Evolutionary conservation across 1,284 basidiomycete species (phyloP), one percentile per base, ranked within the genome.

Genomic region (Cutaneotrichosporon cutaneum): DNA sequence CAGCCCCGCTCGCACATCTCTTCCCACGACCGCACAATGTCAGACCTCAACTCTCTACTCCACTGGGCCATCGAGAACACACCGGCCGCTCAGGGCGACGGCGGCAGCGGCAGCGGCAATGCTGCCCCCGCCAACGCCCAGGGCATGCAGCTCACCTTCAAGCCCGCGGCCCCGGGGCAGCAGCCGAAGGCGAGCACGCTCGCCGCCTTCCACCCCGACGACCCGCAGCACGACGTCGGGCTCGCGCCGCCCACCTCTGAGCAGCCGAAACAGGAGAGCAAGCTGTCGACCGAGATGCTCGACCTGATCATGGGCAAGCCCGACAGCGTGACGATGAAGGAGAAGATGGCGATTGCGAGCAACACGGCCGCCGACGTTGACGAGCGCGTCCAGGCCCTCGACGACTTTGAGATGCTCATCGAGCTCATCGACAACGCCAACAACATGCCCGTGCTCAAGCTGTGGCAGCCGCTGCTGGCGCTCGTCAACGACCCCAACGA

Each of bases 391-490:
- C 82, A 85, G 21, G 94, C 95, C 0, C 82, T 98, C 70, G 95
- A 99, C 80, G 87, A 98, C 76, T 85, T 98, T 59, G 96, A 99
- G 81, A 93, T 98, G 93, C 83, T 98, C 27, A 85, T 97, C 67
- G 94, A 98, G 77, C 85, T 87, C 52, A 92, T 99, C 61, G 95
- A 99, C 74, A 99, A 99, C 77, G 94, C 95, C 3, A 97, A 94
- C 75, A 88, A 98, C 81, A 83, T 99, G 56, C 85, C 86, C 59
- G 87, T 87, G 60, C 80, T 98, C 70, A 85, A 88, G 64, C 86
- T 99, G 80, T 98, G 95, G 94, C 83, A 86, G 56, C 87, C 90
- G 0, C 75, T 99, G 3, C 85, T 94, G 45, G 73, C 77, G 5
- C 82, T 97, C 10, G 77, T 94, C 35, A 82, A 82, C 1, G 83